Evolutionary conservation across 2,329 filamentous ascomycete species (phyloP), one percentile per base, ranked within the genome.

Genomic region (Aaosphaeria pasadenensis): DNA sequence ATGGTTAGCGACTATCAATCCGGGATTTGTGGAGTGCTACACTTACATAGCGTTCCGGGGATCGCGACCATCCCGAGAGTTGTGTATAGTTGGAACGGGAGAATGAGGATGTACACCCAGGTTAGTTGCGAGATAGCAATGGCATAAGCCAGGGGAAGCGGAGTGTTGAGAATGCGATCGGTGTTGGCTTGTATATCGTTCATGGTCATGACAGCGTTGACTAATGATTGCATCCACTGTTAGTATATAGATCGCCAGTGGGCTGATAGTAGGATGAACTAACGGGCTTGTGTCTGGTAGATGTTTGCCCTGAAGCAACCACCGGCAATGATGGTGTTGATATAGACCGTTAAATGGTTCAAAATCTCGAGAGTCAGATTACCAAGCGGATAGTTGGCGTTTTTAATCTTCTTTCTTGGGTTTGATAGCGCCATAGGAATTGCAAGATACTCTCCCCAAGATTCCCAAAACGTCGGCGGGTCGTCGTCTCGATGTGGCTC

Each of bases 111-210:
- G 71, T 94, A 95, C 43, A 91, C 81, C 83, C 87, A 91, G 30
- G 89, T 89, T 63, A 94, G 92, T 67, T 95, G 89, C 17, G 85
- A 84, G 66, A 94, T 91, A 59, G 88, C 83, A 59, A 95, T 94
- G 55, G 82, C 84, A 74, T 95, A 95, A 42, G 89, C 89, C 47
- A 90, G 80, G 2, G 89, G 89, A 0, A 95, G 79, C 1, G 89
- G 89, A 0, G 89, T 95, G 67, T 86, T 88, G 30, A 92, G 81
- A 17, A 95, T 85, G 53, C 89, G 86, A 63, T 94, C 88, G 42
- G 84, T 84, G 49, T 85, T 84, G 11, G 82, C 82, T 56, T 90
- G 75, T 47, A 85, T 81, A 55, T 95, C 89, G 63, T 88, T 89
- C 46, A 95, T 73, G 4, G 79, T 69, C 43, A 77, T 74, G 7